These are phyloP conservation scores for Trypanosomatidae sp. DNA, from an alignment of 208 protist genomes.

Conservation along the genomic window DNA sequence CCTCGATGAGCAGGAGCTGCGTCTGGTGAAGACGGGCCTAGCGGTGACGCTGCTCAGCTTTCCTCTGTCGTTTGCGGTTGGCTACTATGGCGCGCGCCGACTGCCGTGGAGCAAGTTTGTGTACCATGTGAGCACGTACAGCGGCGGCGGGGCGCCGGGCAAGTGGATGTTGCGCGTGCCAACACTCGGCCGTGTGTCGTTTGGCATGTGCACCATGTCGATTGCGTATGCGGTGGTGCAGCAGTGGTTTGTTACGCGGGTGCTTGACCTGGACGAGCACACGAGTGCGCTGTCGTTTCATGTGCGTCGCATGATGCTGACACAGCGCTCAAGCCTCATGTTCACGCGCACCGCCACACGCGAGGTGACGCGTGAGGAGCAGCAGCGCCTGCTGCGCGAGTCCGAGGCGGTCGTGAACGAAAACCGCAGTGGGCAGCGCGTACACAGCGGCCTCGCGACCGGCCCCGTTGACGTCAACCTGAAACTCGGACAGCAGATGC, in stretches of 20 bases:
- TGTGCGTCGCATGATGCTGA: conserved; percentile 55
- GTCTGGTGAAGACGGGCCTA: conserved; percentile 58
- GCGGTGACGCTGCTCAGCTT: conserved; percentile 44
- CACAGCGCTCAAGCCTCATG: conserved; percentile 73
- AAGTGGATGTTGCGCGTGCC: too few species aligned
- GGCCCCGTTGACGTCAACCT: conserved; percentile 65
- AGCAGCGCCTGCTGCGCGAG: conserved; percentile 52
- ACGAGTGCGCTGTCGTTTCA: conserved; percentile 64
- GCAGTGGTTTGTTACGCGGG: conserved; percentile 60
- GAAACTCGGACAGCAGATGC: conserved; percentile 41
- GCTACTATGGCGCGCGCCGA: conserved; percentile 38
- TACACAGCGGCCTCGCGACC: conserved; percentile 18
- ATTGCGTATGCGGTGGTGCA: conserved; percentile 66
- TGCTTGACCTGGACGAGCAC: conserved; percentile 54
- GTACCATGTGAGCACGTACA: too few species aligned
- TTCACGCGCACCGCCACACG: conserved; percentile 75
- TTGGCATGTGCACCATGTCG: conserved; percentile 32
- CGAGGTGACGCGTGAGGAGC: conserved; percentile 74
- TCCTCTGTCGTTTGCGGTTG: conserved; percentile 28
- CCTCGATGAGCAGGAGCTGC: conserved; percentile 44
- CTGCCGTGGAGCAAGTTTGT: conserved; percentile 54
- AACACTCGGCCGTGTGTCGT: conserved; percentile 27
- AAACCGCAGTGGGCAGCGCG: conserved; percentile 53
- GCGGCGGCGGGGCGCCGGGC: conserved; percentile 29
- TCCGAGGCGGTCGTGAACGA: conserved; percentile 40